These are phyloP conservation scores for Helicocarpus griseus DNA, from an alignment of 2,329 filamentous ascomycete genomes.

Conservation along the genomic window DNA sequence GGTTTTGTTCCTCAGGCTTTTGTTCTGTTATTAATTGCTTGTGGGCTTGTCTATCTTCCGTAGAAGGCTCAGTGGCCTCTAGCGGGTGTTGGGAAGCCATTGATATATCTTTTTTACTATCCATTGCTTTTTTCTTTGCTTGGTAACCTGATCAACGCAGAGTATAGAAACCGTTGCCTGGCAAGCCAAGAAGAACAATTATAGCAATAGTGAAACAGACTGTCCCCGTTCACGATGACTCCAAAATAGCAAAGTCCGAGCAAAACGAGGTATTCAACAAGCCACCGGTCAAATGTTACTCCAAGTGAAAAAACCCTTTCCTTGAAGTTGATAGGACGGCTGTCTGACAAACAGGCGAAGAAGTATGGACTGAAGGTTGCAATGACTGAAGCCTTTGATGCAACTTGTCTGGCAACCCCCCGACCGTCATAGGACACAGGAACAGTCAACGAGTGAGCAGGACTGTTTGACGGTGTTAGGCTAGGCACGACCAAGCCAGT, in stretches of 20 bases:
- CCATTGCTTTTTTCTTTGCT: background rate
- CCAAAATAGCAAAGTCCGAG: background rate
- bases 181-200: background rate
- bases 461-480: background rate
- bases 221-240: background rate
- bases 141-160: background rate
- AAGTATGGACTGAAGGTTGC: background rate
- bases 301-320: background rate
- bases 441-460: background rate
- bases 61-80: background rate
- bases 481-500: background rate
- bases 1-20: background rate
- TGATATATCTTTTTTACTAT: conserved; percentile 1
- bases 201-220: background rate
- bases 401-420: background rate
- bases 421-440: too few relatives aligned
- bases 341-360: background rate
- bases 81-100: background rate
- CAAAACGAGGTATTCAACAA: background rate
- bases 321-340: background rate
- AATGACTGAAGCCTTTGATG: background rate
- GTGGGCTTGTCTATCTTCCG: background rate
- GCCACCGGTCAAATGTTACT: background rate
- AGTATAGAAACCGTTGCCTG: background rate
- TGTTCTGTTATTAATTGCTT: background rate